These are phyloP conservation scores for Nothophaeocryptopus gaeumannii DNA, from an alignment of 2,329 filamentous ascomycete species.

Conservation along the genomic window DNA sequence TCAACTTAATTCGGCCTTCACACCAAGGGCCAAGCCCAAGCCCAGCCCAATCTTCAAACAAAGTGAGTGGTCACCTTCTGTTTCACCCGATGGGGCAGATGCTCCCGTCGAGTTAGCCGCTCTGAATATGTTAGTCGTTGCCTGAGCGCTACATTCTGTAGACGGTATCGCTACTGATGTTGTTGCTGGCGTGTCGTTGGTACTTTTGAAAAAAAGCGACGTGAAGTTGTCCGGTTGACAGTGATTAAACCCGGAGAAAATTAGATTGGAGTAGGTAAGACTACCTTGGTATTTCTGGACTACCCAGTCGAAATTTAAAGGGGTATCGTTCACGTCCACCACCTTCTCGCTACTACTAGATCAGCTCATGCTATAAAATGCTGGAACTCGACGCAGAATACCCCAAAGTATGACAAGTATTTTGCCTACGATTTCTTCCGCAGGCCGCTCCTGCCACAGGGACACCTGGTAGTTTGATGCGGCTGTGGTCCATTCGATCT, in stretches of 20 bases:
- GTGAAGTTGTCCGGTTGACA: neutral
- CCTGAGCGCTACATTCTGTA: neutral
- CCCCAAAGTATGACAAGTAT: too few species aligned
- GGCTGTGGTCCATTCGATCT: constrained; percentile 1
- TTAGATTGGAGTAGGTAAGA: constrained; percentile 2
- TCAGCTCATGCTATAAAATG: constrained; percentile 2
- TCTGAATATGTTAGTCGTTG: neutral
- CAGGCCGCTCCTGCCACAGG: neutral
- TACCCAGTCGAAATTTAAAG: neutral
- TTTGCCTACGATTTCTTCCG: too few species aligned
- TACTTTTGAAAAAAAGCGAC: constrained; percentile 5
- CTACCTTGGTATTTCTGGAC: neutral
- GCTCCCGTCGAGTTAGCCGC: neutral
- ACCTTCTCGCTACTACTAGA: neutral
- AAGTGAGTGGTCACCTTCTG: neutral
- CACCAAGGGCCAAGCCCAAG: neutral
- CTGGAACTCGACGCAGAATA: too few species aligned
- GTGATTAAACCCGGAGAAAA: constrained; percentile 1
- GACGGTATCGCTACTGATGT: neutral
- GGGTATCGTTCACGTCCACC: neutral
- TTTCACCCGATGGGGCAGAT: neutral
- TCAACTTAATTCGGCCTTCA: too few species aligned
- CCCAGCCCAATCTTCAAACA: constrained; percentile 4
- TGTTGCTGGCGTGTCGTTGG: neutral
- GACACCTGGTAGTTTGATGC: neutral